Evolutionary conservation across 2,329 filamentous ascomycete species (phyloP).

Genomic region (Aspergillus sp.): DNA sequence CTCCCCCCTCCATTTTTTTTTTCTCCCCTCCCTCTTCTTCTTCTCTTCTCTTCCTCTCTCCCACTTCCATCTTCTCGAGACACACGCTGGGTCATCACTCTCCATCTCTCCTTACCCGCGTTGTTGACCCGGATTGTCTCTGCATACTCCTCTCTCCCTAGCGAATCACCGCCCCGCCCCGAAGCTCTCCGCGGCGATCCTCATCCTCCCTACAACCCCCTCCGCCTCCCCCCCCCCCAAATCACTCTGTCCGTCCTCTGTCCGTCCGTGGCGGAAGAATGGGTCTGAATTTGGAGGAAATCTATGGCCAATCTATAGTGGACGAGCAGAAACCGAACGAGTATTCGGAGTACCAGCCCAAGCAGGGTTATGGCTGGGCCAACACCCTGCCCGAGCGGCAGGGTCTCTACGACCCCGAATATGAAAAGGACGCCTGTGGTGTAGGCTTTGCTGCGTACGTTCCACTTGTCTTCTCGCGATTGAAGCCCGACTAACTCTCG

Average conservation of each 20-base stretch:
- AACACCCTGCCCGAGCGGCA: slow-evolving; percentile 95
- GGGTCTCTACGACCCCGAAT: slow-evolving; percentile 92
- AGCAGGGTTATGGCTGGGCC: slow-evolving; percentile 82
- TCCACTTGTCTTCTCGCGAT: neutral
- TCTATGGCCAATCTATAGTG: slow-evolving; percentile 47
- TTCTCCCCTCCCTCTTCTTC: slow-evolving; percentile 13
- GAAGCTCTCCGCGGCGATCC: slow-evolving; percentile 18
- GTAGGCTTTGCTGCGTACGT: slow-evolving; percentile 96
- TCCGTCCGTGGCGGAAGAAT: slow-evolving; percentile 48
- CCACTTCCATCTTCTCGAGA: slow-evolving; percentile 6
- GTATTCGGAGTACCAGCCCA: slow-evolving; percentile 54
- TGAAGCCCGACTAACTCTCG: neutral
- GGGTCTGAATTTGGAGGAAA: slow-evolving; percentile 49
- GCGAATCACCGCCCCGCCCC: slow-evolving; percentile 15
- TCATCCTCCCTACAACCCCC: slow-evolving; percentile 9
- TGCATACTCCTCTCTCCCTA: slow-evolving; percentile 6
- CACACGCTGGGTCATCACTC: slow-evolving; percentile 22
- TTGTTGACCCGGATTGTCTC: slow-evolving; percentile 19
- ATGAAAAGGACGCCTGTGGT: slow-evolving; percentile 99
- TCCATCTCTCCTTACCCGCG: slow-evolving; percentile 16
- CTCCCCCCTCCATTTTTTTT: slow-evolving; percentile 10
- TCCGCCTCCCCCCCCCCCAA: slow-evolving; percentile 10
- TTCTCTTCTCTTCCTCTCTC: slow-evolving; percentile 9
- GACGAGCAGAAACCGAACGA: slow-evolving; percentile 43
- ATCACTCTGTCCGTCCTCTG: slow-evolving; percentile 34